phyloP scores from a whole-genome alignment of 441 rosid species.

The Cnidoscolus chayamansa region DNA sequence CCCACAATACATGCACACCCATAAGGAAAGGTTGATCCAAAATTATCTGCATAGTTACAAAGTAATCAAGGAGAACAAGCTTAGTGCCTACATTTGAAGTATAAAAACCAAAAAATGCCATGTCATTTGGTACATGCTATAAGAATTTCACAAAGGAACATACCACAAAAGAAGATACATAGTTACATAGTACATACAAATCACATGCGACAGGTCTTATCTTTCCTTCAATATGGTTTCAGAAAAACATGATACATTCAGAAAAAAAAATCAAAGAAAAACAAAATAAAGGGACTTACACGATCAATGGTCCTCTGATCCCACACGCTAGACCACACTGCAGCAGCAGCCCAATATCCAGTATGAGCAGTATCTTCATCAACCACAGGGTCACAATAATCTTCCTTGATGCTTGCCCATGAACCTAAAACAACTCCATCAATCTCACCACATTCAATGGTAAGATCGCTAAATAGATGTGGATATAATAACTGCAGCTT shows the following conservation, averaged over 20 bases:
- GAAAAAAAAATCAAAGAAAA: conserved; percentile 19
- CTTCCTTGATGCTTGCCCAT: conserved; percentile 69
- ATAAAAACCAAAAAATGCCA: background rate
- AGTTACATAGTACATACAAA: too few relatives aligned
- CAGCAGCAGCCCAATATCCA: conserved; percentile 99
- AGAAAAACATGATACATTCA: conserved; percentile 12
- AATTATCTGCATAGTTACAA: conserved; percentile 64
- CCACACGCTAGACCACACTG: conserved; percentile 91
- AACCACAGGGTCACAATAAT: conserved; percentile 40
- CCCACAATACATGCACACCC: conserved; percentile 97
- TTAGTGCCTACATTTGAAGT: background rate
- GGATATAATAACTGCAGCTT: conserved; percentile 52
- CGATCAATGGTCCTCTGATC: conserved; percentile 94
- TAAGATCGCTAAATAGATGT: conserved; percentile 37
- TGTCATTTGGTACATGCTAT: background rate
- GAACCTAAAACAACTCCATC: conserved; percentile 95
- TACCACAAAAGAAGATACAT: background rate
- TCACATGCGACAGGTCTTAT: background rate
- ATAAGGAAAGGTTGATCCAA: conserved; percentile 93
- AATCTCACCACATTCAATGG: conserved; percentile 86
- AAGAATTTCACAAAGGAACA: background rate
- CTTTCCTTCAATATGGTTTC: conserved; percentile 10
- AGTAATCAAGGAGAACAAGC: conserved; percentile 10
- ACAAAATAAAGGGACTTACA: conserved; percentile 45
- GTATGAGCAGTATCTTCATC: conserved; percentile 61